Evolutionary conservation across 345 rosid genomes (phyloP), one percentile per base, ranked within the genome.

Genomic region (Melastoma malabathricum): DNA sequence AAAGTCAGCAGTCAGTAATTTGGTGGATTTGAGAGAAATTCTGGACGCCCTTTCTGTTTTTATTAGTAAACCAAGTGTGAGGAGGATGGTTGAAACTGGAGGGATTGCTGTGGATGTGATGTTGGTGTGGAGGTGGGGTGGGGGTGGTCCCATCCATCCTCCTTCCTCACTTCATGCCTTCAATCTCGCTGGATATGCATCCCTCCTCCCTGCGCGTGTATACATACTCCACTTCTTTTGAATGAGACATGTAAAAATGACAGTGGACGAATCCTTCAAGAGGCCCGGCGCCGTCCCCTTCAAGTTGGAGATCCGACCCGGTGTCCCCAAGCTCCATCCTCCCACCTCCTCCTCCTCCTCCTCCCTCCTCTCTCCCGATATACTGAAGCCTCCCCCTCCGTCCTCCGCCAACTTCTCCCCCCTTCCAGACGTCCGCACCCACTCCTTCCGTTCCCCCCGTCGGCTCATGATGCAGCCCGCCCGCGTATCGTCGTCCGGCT

Each of bases 281-380:
- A 75, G 78, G 57, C 85, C 92, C 1, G 98, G 96, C 47, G 63
- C 87, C 0, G 46, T 86, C 47, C 98, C 96, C 3, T 90, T 90
- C 70, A 86, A 86, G 59, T 90, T 96, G 98, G 98, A 90, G 81
- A 71, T 84, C 73, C 88, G 98, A 54, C 95, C 97, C 18, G 97
- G 97, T 8, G 88, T 89, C 3, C 97, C 97, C 63, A 85, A 81
- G 58, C 50, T 58, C 67, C 79, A 16, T 3, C 5, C 16, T 44
- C 54, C 48, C 22, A 65, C 13, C 19, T 51, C 57, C 15, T 52
- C 52, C 8, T 29, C 3, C 6, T 27, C 31, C 3, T 27, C 31
- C 4, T 27, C 31, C 5, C 70, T 68, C 1, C 4, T 52, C 27
- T 68, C 68, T 1, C 69, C 51, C 19, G 80, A 75, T 65, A 84